Evolutionary conservation across 169 alveolate genomes (phyloP).

Genomic region (Perkinsus olseni): DNA sequence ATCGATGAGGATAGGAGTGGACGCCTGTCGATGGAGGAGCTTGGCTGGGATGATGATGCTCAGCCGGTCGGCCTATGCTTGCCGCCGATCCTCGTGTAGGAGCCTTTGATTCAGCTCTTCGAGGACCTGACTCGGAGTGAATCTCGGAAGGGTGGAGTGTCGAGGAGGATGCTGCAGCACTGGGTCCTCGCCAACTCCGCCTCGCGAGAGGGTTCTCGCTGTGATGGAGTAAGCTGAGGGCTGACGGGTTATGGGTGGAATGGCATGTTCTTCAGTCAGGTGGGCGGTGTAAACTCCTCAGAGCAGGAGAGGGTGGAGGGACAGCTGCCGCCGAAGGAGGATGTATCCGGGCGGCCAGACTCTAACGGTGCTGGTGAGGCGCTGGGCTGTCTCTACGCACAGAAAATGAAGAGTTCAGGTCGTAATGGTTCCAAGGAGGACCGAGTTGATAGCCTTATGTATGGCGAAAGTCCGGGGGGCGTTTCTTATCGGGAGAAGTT

Average conservation of each 20-base stretch:
- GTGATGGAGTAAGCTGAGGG: background rate
- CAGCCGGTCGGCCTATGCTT: background rate
- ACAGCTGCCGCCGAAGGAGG: too few species aligned
- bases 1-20: background rate
- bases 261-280: too few species aligned
- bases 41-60: background rate
- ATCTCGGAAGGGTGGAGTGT: background rate
- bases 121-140: background rate
- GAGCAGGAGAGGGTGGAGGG: too few species aligned
- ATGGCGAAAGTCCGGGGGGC: background rate
- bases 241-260: too few species aligned
- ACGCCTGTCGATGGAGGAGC: background rate
- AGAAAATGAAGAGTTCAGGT: too few species aligned
- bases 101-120: background rate
- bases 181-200: background rate
- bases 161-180: background rate
- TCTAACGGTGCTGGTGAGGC: background rate
- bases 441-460: background rate
- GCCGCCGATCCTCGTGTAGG: background rate
- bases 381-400: too few species aligned
- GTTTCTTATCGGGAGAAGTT: background rate
- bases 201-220: background rate
- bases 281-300: too few species aligned
- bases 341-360: background rate
- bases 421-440: too few species aligned